Conservation (phyloP, 169 alveolate genomes). For the Amoebophrya sp. region DNA sequence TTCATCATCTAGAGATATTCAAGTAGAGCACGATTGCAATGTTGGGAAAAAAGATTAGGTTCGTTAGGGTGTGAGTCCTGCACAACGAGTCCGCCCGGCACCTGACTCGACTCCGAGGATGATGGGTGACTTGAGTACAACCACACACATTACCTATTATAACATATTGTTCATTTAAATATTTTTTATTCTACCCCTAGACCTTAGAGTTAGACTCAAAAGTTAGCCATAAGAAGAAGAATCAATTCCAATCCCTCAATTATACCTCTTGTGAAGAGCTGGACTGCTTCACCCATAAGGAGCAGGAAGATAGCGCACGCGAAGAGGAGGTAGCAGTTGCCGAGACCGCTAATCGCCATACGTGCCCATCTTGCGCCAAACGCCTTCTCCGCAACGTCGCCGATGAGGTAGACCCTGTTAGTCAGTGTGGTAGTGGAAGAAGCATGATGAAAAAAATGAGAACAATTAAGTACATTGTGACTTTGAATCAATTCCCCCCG, state of each 20-base stretch:
- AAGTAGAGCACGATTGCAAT: not conserved
- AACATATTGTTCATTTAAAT: no score
- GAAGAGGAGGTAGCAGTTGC: not conserved
- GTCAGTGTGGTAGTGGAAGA: not conserved
- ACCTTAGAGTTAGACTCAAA: no score
- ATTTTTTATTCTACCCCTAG: no score
- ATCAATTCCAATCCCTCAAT: no score
- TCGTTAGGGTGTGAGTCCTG: no score
- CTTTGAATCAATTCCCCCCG: no score
- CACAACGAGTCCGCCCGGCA: no score
- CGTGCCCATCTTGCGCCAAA: not conserved
- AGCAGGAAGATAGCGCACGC: not conserved
- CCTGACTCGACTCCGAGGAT: no score
- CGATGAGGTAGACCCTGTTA: not conserved
- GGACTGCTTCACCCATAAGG: not conserved
- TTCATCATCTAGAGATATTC: not conserved
- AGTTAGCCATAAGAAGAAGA: no score
- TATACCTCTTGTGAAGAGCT: no score
- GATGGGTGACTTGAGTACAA: no score
- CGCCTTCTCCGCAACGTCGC: not conserved
- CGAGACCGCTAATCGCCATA: not conserved
- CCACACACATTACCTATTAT: no score
- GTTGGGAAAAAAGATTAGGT: not conserved
- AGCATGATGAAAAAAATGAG: not conserved
- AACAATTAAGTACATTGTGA: not conserved